phyloP scores from a whole-genome alignment of 306 rosid species.

The Astragalus glycyphyllos region DNA sequence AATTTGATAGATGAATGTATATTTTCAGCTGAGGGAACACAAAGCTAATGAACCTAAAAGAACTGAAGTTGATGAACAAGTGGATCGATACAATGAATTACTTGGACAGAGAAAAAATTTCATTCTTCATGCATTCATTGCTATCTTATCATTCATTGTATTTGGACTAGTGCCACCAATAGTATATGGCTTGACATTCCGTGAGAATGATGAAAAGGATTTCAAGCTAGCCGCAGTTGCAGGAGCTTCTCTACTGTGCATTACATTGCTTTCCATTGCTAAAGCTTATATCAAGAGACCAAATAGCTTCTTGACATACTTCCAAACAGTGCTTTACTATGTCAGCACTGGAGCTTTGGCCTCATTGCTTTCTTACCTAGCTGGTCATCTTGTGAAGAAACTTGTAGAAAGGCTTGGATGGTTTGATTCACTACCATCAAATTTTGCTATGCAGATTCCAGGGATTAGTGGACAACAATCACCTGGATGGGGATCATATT shows the following conservation, averaged over 20 bases:
- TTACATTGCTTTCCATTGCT: conserved; percentile 64
- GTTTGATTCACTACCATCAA: conserved; percentile 48
- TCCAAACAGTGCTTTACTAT: conserved; percentile 55
- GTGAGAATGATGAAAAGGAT: conserved; percentile 57
- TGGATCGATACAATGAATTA: conserved; percentile 51
- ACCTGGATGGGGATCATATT: conserved; percentile 47
- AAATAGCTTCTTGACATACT: conserved; percentile 47
- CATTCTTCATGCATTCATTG: conserved; percentile 60
- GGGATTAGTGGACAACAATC: conserved; percentile 34
- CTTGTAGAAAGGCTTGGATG: conserved; percentile 59
- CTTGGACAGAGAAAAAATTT: conserved; percentile 64
- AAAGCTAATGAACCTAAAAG: conserved; percentile 51
- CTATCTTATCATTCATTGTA: conserved; percentile 63
- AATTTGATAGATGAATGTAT: too few relatives aligned
- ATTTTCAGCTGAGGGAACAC: conserved; percentile 63
- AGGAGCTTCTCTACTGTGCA: conserved; percentile 69
- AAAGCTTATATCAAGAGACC: conserved; percentile 61
- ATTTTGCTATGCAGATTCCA: conserved; percentile 37
- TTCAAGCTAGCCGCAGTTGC: conserved; percentile 77
- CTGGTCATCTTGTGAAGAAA: conserved; percentile 56
- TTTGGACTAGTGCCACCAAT: conserved; percentile 77
- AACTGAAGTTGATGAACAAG: conserved; percentile 31
- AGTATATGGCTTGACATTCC: conserved; percentile 74
- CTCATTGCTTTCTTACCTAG: conserved; percentile 64
- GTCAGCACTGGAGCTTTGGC: conserved; percentile 55